phyloP scores from a whole-genome alignment of 768 basidiomycete genomes.

The Suillus weaverae region DNA sequence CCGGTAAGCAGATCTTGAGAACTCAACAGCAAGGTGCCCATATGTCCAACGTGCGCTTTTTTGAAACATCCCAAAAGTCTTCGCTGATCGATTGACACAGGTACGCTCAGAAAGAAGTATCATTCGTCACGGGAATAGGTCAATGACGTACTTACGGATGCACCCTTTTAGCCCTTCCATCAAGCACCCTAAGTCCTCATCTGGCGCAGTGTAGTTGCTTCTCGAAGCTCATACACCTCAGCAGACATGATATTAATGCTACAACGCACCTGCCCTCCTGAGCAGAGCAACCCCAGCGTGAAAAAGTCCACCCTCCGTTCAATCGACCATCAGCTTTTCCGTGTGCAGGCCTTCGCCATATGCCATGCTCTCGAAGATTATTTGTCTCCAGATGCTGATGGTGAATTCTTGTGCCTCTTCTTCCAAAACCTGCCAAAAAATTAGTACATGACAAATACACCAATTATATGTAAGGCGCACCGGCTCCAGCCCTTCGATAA shows the following conservation, averaged over 20 bases:
- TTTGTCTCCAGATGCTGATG: conserved; percentile 84
- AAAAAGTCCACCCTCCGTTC: conserved; percentile 15
- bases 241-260: conserved; percentile 42
- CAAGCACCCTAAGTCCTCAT: conserved; percentile 14
- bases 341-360: conserved; percentile 88
- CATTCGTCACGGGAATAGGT: conserved; percentile 46
- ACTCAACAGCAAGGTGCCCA: conserved; percentile 27
- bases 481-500: conserved; percentile 88
- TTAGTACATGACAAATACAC: conserved; percentile 7
- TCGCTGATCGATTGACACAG: conserved; percentile 5
- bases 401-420: conserved; percentile 85
- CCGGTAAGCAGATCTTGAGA: conserved; percentile 9
- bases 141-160: conserved; percentile 59
- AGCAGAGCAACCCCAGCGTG: conserved; percentile 27
- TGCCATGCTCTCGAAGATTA: conserved; percentile 94
- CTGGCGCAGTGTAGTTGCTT: conserved; percentile 18
- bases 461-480: conserved; percentile 48
- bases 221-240: conserved; percentile 42
- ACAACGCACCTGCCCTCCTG: conserved; percentile 60
- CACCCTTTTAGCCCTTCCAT: conserved; percentile 9
- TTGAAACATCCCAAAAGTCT: conserved; percentile 1
- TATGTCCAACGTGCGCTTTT: background rate
- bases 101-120: conserved; percentile 29
- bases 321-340: conserved; percentile 81
- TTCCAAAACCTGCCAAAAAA: conserved; percentile 70